Conservation (phyloP, 345 rosid genomes). For the Pistacia integerrima region DNA sequence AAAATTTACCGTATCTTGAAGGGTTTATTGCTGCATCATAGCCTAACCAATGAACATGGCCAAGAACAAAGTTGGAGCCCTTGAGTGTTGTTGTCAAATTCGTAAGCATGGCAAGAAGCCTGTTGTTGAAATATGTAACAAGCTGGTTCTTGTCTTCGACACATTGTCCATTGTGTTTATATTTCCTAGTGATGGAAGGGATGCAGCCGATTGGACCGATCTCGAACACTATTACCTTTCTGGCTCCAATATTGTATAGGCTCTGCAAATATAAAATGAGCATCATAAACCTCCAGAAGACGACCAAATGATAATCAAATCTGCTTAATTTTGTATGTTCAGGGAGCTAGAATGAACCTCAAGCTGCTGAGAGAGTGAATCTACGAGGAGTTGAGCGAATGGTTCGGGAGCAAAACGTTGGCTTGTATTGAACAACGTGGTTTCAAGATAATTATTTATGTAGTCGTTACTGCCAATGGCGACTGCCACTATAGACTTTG, state of each 20-base stretch:
- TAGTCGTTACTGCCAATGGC: constrained; percentile 48
- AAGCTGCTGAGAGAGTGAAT: constrained; percentile 27
- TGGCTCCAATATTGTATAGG: constrained; percentile 38
- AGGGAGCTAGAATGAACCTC: constrained; percentile 20
- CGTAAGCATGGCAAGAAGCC: constrained; percentile 30
- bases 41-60: constrained; percentile 24
- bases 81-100: constrained; percentile 33
- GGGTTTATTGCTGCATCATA: constrained; percentile 42
- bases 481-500: constrained; percentile 37
- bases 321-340: too few species aligned
- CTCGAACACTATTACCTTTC: constrained; percentile 44
- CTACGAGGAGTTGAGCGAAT: constrained; percentile 34
- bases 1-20: constrained; percentile 29
- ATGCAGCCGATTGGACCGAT: constrained; percentile 56
- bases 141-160: constrained; percentile 33
- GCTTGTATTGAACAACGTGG: background rate
- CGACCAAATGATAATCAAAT: too few species aligned
- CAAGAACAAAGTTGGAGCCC: constrained; percentile 31
- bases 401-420: constrained; percentile 17
- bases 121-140: constrained; percentile 28
- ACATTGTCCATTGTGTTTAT: constrained; percentile 30
- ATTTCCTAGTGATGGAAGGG: constrained; percentile 31
- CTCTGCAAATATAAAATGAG: constrained; percentile 18
- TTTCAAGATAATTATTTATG: constrained; percentile 24
- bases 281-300: background rate